Evolutionary conservation across 129 eudicot species (phyloP).

Genomic region (Tanacetum coccineum): DNA sequence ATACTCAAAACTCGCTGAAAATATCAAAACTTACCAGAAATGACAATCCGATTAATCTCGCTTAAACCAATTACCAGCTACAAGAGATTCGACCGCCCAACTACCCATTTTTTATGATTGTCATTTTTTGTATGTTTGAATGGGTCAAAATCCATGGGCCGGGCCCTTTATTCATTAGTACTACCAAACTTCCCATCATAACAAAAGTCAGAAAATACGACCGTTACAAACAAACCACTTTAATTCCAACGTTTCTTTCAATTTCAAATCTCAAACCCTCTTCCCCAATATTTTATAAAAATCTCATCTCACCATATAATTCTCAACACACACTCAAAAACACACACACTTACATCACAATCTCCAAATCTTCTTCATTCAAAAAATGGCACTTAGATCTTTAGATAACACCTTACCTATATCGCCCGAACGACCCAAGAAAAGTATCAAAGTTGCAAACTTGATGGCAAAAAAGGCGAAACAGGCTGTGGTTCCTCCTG

Average conservation of each 20-base stretch:
- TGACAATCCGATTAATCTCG: too few species aligned
- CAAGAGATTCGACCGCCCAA: too few species aligned
- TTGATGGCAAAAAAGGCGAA: conserved; percentile 29
- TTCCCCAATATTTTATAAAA: conserved; percentile 22
- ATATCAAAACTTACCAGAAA: too few species aligned
- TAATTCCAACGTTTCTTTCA: conserved; percentile 12
- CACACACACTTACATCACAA: conserved; percentile 7
- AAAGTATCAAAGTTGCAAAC: conserved; percentile 41
- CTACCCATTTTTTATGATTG: too few species aligned
- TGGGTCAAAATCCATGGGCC: conserved; percentile 6
- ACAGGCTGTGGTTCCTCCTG: conserved; percentile 14
- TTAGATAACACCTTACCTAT: conserved; percentile 68
- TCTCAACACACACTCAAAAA: conserved; percentile 9
- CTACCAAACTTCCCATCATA: background rate
- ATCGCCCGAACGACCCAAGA: conserved; percentile 57
- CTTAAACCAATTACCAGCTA: too few species aligned
- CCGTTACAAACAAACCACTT: conserved; percentile 35
- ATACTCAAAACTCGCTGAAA: too few species aligned
- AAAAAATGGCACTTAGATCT: conserved; percentile 67
- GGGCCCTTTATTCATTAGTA: background rate
- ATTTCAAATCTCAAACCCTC: conserved; percentile 41
- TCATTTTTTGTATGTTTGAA: too few species aligned
- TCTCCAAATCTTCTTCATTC: background rate
- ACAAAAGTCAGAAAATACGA: conserved; percentile 20
- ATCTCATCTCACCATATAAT: conserved; percentile 17